Conservation (phyloP, 306 rosid species). For the Astragalus membranaceus region DNA sequence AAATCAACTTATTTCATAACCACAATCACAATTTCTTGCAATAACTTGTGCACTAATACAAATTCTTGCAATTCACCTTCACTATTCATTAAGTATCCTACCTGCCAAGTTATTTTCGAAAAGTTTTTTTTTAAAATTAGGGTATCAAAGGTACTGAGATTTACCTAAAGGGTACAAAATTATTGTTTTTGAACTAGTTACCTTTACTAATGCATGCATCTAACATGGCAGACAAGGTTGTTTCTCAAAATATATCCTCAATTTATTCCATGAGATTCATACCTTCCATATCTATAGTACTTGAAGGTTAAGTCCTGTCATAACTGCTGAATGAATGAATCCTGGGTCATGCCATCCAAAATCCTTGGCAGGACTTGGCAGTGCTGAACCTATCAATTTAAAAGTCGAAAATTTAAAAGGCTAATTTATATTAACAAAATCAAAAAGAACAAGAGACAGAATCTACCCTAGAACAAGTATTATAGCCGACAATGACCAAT, state of each 20-base stretch:
- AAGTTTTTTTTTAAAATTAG: too few species aligned
- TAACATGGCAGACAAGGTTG: too few species aligned
- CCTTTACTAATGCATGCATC: neutral
- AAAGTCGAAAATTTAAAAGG: neutral
- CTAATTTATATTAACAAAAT: too few species aligned
- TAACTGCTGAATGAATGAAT: constrained; percentile 73
- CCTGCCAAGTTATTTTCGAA: too few species aligned
- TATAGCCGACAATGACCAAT: too few species aligned
- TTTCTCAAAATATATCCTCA: too few species aligned
- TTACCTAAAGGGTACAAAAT: too few species aligned
- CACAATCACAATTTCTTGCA: neutral
- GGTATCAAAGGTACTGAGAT: too few species aligned
- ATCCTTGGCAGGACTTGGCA: constrained; percentile 79
- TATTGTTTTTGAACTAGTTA: too few species aligned
- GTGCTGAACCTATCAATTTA: constrained; percentile 30
- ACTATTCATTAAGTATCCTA: too few species aligned
- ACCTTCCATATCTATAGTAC: constrained; percentile 81
- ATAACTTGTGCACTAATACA: neutral
- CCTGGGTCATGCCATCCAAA: constrained; percentile 99
- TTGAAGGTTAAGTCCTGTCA: constrained; percentile 78
- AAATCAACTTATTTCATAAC: neutral
- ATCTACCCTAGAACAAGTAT: too few species aligned
- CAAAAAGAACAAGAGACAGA: too few species aligned
- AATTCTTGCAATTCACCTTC: neutral
- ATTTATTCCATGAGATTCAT: neutral